Conservation (phyloP, 164 flowering plant species). For the Vitis rupestris region DNA sequence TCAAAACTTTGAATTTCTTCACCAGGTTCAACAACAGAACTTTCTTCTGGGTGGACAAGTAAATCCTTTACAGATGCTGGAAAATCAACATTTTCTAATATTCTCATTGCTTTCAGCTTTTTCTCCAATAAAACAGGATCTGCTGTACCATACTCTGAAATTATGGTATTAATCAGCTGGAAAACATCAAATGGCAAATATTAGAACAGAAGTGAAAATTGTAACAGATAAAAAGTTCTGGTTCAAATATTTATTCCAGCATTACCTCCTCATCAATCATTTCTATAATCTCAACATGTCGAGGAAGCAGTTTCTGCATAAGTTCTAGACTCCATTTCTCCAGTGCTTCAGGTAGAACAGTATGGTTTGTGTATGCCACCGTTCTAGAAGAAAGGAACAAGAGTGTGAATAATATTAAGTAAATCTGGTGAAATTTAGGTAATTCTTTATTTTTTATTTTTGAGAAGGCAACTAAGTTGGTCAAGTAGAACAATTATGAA, state of each 20-base stretch:
- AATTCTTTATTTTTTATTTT: background rate
- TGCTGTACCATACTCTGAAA: slow-evolving; percentile 69
- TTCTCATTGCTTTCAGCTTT: slow-evolving; percentile 74
- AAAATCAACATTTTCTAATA: slow-evolving; percentile 75
- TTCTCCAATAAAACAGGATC: slow-evolving; percentile 57
- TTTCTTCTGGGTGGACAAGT: slow-evolving; percentile 44
- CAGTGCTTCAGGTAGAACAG: slow-evolving; percentile 95
- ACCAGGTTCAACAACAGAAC: slow-evolving; percentile 18
- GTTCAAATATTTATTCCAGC: background rate
- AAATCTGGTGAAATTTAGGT: background rate
- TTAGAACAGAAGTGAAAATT: slow-evolving; percentile 1
- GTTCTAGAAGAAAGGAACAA: slow-evolving; percentile 47
- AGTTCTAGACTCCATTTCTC: slow-evolving; percentile 98
- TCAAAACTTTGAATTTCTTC: slow-evolving; percentile 19
- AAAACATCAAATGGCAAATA: slow-evolving; percentile 14
- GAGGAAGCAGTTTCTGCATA: slow-evolving; percentile 87
- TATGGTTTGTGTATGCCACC: slow-evolving; percentile 95
- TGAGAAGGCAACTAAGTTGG: background rate
- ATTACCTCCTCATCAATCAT: slow-evolving; percentile 89
- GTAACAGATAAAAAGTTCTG: background rate
- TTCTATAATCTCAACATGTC: slow-evolving; percentile 92
- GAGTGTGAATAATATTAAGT: background rate
- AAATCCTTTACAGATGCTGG: slow-evolving; percentile 55
- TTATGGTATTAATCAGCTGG: slow-evolving; percentile 64
- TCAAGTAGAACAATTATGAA: background rate